Evolutionary conservation across 441 rosid genomes (phyloP).

Genomic region (Mallotus repandus): DNA sequence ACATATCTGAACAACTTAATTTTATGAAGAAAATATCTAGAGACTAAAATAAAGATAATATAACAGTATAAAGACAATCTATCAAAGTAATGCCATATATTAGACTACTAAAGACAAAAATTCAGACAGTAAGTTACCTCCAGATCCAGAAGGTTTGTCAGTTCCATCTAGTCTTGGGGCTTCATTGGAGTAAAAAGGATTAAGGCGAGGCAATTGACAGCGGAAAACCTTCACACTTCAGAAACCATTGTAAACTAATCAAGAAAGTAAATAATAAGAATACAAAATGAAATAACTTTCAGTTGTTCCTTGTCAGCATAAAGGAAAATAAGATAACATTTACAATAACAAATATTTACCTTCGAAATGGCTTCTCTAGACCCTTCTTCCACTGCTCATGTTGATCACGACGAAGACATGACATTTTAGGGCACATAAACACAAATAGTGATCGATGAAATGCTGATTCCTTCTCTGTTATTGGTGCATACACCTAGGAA

Average conservation of each 20-base stretch:
- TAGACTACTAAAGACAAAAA: conserved; percentile 1
- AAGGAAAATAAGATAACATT: too few relatives aligned
- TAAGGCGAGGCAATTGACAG: conserved; percentile 67
- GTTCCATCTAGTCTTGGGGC: conserved; percentile 55
- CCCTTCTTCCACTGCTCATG: conserved; percentile 82
- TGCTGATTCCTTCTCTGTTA: conserved; percentile 57
- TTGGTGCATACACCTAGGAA: conserved; percentile 72
- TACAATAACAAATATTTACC: conserved; percentile 35
- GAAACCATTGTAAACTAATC: conserved; percentile 7
- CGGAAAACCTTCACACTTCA: conserved; percentile 78
- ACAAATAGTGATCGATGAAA: conserved; percentile 78
- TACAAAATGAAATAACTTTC: too few relatives aligned
- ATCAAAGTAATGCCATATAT: too few relatives aligned
- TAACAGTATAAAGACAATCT: too few relatives aligned
- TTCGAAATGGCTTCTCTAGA: conserved; percentile 50
- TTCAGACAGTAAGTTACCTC: conserved; percentile 46
- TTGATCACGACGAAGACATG: conserved; percentile 84
- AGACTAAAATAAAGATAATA: too few relatives aligned
- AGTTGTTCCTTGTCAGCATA: too few relatives aligned
- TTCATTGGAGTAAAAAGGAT: conserved; percentile 73
- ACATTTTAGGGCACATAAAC: conserved; percentile 79
- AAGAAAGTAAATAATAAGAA: too few relatives aligned
- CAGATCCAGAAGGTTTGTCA: conserved; percentile 52
- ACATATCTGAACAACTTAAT: too few relatives aligned
- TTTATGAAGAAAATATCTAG: too few relatives aligned